Percentiles rank a stretch among this genome's conserved stretches.
Conservation (phyloP, 768 basidiomycete species). For the Boletus bicolor region DNA sequence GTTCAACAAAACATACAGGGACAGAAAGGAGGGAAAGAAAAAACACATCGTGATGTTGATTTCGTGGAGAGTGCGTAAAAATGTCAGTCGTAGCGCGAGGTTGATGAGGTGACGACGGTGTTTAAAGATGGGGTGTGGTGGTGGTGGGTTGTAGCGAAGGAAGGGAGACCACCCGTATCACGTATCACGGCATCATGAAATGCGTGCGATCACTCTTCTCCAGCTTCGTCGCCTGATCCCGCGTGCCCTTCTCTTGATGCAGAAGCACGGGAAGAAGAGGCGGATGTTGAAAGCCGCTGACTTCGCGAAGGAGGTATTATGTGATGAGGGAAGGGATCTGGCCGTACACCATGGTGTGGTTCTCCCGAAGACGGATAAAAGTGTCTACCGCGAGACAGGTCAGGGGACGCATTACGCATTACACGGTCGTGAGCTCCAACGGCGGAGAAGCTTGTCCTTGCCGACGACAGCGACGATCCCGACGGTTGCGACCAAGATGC, state of each 20-base stretch:
- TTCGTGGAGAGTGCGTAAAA: constrained; percentile 25
- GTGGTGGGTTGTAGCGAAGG: not conserved
- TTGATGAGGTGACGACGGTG: not conserved
- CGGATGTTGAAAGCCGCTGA: constrained; percentile 14
- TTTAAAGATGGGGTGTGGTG: not conserved
- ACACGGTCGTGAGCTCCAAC: constrained; percentile 15
- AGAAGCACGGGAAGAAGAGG: constrained; percentile 13
- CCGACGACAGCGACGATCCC: constrained; percentile 36
- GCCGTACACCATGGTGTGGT: constrained; percentile 1
- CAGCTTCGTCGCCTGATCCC: constrained; percentile 20
- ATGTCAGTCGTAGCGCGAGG: constrained; percentile 17
- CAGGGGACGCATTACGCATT: not conserved
- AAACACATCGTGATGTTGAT: constrained; percentile 20
- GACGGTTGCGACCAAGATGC: constrained; percentile 32
- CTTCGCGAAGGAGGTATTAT: constrained; percentile 18
- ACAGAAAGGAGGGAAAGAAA: not conserved
- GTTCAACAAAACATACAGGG: not conserved
- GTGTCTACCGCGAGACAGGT: constrained; percentile 10
- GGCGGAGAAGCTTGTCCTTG: constrained; percentile 21
- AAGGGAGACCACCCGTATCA: not conserved
- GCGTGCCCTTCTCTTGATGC: constrained; percentile 10
- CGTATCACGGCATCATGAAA: constrained; percentile 18
- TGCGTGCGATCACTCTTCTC: constrained; percentile 15
- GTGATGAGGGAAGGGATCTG: constrained; percentile 19
- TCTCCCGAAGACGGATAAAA: constrained; percentile 16